Percentiles rank a stretch among this genome's conserved stretches.
Evolutionary conservation across 768 basidiomycete species (phyloP).

Genomic region (Cystobasidiopsis lactophilus): DNA sequence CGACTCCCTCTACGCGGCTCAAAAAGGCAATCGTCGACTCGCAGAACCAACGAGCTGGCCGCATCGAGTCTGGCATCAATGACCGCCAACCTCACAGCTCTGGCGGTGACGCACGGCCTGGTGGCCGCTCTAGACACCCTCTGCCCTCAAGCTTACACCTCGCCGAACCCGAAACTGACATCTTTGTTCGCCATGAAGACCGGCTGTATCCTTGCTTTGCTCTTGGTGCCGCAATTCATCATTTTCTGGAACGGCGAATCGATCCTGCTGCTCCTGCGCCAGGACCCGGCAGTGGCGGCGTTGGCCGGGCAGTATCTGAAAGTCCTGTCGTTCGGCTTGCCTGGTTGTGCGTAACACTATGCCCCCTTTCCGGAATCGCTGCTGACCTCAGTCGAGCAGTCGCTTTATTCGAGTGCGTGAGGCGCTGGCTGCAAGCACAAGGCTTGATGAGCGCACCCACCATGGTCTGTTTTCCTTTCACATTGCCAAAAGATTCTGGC

Average conservation of each 20-base stretch:
- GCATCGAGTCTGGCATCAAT: slow-evolving; percentile 53
- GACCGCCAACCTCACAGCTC: slow-evolving; percentile 34
- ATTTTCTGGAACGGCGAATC: slow-evolving; percentile 68
- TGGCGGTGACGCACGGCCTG: slow-evolving; percentile 17
- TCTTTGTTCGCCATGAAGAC: slow-evolving; percentile 14
- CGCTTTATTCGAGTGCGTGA: slow-evolving; percentile 16
- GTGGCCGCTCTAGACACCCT: slow-evolving; percentile 54
- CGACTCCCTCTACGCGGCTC: too few relatives aligned
- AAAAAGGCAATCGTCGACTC: too few relatives aligned
- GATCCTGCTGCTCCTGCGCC: slow-evolving; percentile 38
- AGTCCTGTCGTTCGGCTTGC: background rate
- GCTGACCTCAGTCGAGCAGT: too few relatives aligned
- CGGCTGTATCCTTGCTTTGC: slow-evolving; percentile 5
- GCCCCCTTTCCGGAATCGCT: too few relatives aligned
- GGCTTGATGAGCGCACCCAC: slow-evolving; percentile 66
- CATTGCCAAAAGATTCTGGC: too few relatives aligned
- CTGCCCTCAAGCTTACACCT: slow-evolving; percentile 87
- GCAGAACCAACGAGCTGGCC: slow-evolving; percentile 69
- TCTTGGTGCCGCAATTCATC: slow-evolving; percentile 31
- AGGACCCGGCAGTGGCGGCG: slow-evolving; percentile 19
- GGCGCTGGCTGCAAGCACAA: slow-evolving; percentile 23
- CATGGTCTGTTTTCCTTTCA: slow-evolving; percentile 28
- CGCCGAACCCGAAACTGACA: slow-evolving; percentile 44
- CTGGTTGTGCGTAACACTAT: background rate
- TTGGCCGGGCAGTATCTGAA: slow-evolving; percentile 15